Evolutionary conservation across 352 stramenopile species (phyloP), one percentile per base, ranked within the genome.

Genomic region (Phytopythium cucurbitacearum): DNA sequence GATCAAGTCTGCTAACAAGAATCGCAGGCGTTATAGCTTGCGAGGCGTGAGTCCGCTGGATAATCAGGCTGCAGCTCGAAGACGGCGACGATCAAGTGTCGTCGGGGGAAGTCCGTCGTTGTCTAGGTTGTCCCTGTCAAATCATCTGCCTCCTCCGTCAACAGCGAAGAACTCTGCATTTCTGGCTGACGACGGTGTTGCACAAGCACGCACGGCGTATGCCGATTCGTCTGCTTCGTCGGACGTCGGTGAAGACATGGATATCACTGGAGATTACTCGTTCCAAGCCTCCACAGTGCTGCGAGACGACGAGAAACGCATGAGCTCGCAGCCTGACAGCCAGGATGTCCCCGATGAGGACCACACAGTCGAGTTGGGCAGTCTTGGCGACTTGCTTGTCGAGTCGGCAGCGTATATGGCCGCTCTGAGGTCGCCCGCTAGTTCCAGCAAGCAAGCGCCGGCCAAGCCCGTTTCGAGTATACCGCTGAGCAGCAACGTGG

Each of bases 191-290:
- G 50, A 33, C 0, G 57, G 73, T 35, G n/a, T 52, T 2, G 45
- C 57, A 34, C 64, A 72, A 53, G 51, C 44, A 12, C 68, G 73
- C 15, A 57, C 56, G 7, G 67, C 80, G 40, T 93, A 88, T 38
- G 83, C 76, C 11, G 83, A 91, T 40, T 93, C 83, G 6, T 93
- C 83, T 0, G 76, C 74, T 16, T 92, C 85, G 8, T 91, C 80
- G 0, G 81, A 89, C 48, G 76, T 77, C 42, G 78, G 76, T 3
- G 85, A 95, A 50, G 85, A 95, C 47, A 95, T 95, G 80, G 85
- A 95, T 34, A 87, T 95, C 50, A 93, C 85, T 1, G 85, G 80
- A 4, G 85, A 95, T 28, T 91, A 85, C 53, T 76, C 73, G 1
- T 67, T 79, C 37, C 69, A 84, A 15, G 61, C 69, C 4, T 54